phyloP scores from a whole-genome alignment of 352 stramenopile species.

The Bremia lactucae region DNA sequence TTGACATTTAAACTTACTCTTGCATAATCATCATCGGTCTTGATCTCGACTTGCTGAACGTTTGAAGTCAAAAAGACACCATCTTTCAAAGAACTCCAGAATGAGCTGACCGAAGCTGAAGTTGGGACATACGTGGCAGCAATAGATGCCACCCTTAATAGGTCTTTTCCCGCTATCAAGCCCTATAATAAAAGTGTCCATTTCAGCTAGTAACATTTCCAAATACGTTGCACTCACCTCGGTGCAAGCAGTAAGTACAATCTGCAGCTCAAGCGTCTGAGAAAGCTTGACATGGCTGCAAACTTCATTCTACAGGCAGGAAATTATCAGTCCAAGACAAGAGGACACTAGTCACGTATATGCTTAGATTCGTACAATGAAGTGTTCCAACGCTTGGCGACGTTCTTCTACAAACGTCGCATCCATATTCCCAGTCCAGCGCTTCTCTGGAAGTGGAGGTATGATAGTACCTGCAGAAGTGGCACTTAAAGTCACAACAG shows the following conservation, averaged over 20 bases:
- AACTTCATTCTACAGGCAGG: constrained; percentile 70
- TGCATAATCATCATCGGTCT: constrained; percentile 79
- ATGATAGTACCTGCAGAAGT: constrained; percentile 66
- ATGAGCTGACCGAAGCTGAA: constrained; percentile 52
- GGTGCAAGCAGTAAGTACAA: constrained; percentile 69
- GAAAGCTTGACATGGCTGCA: constrained; percentile 76
- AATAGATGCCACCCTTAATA: constrained; percentile 66
- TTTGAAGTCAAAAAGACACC: constrained; percentile 66
- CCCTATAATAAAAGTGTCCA: constrained; percentile 24
- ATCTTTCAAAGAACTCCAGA: constrained; percentile 80
- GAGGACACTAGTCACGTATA: not conserved
- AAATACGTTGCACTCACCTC: constrained; percentile 33
- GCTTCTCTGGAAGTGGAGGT: constrained; percentile 79
- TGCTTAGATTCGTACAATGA: constrained; percentile 43
- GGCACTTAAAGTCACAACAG: not conserved
- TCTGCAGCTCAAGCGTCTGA: constrained; percentile 72
- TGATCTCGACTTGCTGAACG: constrained; percentile 79
- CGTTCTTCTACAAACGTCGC: constrained; percentile 84
- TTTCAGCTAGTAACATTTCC: not conserved
- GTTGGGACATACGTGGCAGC: constrained; percentile 71
- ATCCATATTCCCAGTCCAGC: constrained; percentile 84
- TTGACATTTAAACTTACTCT: constrained; percentile 23
- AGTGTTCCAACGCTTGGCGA: constrained; percentile 78
- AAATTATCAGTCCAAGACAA: not conserved
- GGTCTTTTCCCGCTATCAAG: constrained; percentile 70